These are phyloP conservation scores for Blastobotrys chiropterorum DNA, from an alignment of 805 yeast genomes.

Conservation along the genomic window DNA sequence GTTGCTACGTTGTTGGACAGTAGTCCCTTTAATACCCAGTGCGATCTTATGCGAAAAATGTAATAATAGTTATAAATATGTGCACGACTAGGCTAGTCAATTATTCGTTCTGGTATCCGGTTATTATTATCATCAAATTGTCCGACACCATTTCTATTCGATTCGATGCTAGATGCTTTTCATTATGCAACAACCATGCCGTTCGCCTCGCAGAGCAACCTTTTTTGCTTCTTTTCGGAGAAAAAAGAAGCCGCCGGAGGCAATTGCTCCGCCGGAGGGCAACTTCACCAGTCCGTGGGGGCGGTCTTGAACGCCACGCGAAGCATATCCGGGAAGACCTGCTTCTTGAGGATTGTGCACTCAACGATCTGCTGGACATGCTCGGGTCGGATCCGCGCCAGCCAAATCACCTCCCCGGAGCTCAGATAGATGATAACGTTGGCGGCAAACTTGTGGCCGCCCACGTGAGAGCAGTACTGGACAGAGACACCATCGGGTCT, in stretches of 20 bases:
- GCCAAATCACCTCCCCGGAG: slow-evolving; percentile 76
- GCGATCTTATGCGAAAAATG: too few relatives aligned
- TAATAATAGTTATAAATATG: too few relatives aligned
- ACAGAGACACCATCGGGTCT: slow-evolving; percentile 72
- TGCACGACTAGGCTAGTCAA: too few relatives aligned
- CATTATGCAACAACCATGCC: too few relatives aligned
- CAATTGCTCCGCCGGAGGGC: background rate
- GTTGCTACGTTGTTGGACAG: too few relatives aligned
- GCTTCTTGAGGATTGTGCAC: slow-evolving; percentile 62
- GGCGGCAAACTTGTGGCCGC: slow-evolving; percentile 94
- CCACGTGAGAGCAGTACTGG: slow-evolving; percentile 75
- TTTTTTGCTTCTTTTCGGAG: background rate
- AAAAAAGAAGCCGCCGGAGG: background rate
- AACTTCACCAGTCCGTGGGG: slow-evolving; percentile 25
- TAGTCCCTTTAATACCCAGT: too few relatives aligned
- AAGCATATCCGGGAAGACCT: slow-evolving; percentile 64
- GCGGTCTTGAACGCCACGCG: slow-evolving; percentile 39
- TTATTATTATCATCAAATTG: too few relatives aligned
- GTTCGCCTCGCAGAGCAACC: background rate
- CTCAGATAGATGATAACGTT: slow-evolving; percentile 72
- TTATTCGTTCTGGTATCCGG: too few relatives aligned
- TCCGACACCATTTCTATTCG: too few relatives aligned
- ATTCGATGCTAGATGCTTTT: too few relatives aligned
- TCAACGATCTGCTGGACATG: slow-evolving; percentile 70
- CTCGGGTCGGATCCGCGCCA: slow-evolving; percentile 76